Percentiles rank a stretch among this genome's conserved stretches.
phyloP scores from a whole-genome alignment of 495 filamentous ascomycete species.

The Thermothielavioides terrestris region DNA sequence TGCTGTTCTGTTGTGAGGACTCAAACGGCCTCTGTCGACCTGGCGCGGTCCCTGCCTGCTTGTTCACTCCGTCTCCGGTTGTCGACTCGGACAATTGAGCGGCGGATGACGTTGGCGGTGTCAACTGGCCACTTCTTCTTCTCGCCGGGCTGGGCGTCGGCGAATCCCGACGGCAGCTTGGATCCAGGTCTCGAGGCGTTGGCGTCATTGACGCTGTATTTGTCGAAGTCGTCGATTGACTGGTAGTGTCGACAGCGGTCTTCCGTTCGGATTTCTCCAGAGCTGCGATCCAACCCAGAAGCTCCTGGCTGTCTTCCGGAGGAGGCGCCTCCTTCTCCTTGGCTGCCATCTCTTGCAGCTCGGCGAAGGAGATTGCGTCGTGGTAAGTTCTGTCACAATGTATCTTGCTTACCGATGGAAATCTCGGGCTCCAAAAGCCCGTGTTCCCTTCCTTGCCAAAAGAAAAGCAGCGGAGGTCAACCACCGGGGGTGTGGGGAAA shows the following conservation, averaged over 20 bases:
- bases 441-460: slow-evolving; percentile 38
- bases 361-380: slow-evolving; percentile 34
- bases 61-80: background rate
- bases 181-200: background rate
- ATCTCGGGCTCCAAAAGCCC: slow-evolving; percentile 39
- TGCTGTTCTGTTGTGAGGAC: background rate
- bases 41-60: background rate
- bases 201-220: background rate
- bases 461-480: slow-evolving; percentile 41
- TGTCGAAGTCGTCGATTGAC: slow-evolving; percentile 13
- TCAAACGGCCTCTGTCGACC: slow-evolving; percentile 10
- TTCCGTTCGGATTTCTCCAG: slow-evolving; percentile 41
- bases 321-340: slow-evolving; percentile 26
- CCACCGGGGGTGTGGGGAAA: slow-evolving; percentile 35
- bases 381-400: slow-evolving; percentile 38
- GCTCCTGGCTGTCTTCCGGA: slow-evolving; percentile 40
- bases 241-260: slow-evolving; percentile 18
- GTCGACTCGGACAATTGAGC: background rate
- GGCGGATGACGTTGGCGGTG: background rate
- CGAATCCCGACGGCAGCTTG: background rate
- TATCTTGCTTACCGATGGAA: slow-evolving; percentile 38
- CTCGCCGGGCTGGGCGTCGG: background rate
- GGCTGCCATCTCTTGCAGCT: slow-evolving; percentile 36
- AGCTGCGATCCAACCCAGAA: slow-evolving; percentile 46
- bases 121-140: background rate